These are phyloP conservation scores for Fusarium aywerte DNA, from an alignment of 2,329 filamentous ascomycete species.

Conservation along the genomic window DNA sequence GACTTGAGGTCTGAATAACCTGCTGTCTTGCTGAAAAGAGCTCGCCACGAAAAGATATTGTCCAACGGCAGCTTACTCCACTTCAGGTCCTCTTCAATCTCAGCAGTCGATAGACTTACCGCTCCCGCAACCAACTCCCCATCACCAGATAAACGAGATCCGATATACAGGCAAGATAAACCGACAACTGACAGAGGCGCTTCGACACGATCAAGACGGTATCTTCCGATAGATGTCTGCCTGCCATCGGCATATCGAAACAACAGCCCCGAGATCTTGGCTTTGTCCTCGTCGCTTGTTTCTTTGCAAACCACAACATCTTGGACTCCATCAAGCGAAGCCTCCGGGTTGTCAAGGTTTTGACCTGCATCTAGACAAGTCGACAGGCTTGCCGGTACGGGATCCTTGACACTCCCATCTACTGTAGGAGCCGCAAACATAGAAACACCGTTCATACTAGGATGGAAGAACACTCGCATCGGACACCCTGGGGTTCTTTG, in stretches of 20 bases:
- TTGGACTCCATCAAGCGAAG: neutral
- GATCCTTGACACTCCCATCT: neutral
- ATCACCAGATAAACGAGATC: neutral
- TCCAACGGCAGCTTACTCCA: neutral
- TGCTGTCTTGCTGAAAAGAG: neutral
- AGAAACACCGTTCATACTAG: conserved; percentile 1
- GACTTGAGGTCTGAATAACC: too few relatives aligned
- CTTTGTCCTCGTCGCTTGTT: neutral
- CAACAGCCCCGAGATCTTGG: neutral
- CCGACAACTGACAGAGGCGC: neutral
- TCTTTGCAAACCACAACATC: neutral
- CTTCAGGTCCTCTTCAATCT: neutral
- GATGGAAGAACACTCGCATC: conserved; percentile 1
- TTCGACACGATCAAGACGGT: conserved; percentile 7
- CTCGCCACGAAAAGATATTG: neutral
- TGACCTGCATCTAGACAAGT: neutral
- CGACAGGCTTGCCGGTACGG: neutral
- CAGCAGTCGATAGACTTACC: neutral
- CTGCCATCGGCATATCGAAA: neutral
- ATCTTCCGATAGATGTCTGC: conserved; percentile 9
- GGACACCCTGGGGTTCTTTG: neutral
- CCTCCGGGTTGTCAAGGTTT: neutral
- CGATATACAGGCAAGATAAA: neutral
- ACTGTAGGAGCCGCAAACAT: conserved; percentile 11
- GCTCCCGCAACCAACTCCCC: neutral